Conservation (phyloP, 2,329 filamentous ascomycete genomes). For the Huntiella decipiens region DNA sequence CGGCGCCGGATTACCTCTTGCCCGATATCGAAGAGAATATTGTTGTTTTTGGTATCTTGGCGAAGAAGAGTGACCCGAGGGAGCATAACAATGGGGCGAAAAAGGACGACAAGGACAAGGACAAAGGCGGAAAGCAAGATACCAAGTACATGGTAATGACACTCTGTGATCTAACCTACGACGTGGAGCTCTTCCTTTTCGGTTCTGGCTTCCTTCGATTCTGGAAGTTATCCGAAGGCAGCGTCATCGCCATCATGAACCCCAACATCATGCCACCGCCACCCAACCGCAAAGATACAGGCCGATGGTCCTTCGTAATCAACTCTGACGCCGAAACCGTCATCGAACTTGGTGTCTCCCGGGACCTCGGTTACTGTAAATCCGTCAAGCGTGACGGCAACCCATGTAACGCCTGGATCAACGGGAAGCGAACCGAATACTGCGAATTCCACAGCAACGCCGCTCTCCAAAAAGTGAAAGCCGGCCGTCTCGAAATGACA, state of each 20-base stretch:
- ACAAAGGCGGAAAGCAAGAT: slow-evolving; percentile 16
- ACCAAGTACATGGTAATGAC: slow-evolving; percentile 88
- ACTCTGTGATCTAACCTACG: slow-evolving; percentile 74
- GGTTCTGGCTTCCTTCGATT: slow-evolving; percentile 77
- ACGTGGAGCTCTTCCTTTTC: slow-evolving; percentile 83
- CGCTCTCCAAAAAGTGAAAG: slow-evolving; percentile 44
- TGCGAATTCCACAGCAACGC: slow-evolving; percentile 87
- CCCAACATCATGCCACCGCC: slow-evolving; percentile 79
- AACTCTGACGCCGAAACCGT: slow-evolving; percentile 75
- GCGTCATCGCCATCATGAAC: slow-evolving; percentile 79
- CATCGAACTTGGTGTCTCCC: slow-evolving; percentile 67
- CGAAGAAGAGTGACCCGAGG: slow-evolving; percentile 69
- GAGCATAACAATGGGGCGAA: slow-evolving; percentile 27
- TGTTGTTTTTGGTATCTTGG: slow-evolving; percentile 74
- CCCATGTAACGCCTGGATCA: slow-evolving; percentile 67
- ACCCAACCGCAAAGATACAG: slow-evolving; percentile 53
- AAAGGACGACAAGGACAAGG: slow-evolving; percentile 28
- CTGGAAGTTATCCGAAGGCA: slow-evolving; percentile 88
- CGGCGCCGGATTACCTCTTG: slow-evolving; percentile 62
- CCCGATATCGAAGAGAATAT: slow-evolving; percentile 74
- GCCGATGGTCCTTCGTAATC: slow-evolving; percentile 69
- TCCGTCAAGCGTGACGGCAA: slow-evolving; percentile 68
- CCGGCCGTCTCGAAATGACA: slow-evolving; percentile 59
- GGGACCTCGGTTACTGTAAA: slow-evolving; percentile 80
- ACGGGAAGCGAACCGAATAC: slow-evolving; percentile 69